Percentiles rank a stretch among this genome's conserved stretches.
phyloP scores from a whole-genome alignment of 352 stramenopile genomes.

The Plasmopara viticola region DNA sequence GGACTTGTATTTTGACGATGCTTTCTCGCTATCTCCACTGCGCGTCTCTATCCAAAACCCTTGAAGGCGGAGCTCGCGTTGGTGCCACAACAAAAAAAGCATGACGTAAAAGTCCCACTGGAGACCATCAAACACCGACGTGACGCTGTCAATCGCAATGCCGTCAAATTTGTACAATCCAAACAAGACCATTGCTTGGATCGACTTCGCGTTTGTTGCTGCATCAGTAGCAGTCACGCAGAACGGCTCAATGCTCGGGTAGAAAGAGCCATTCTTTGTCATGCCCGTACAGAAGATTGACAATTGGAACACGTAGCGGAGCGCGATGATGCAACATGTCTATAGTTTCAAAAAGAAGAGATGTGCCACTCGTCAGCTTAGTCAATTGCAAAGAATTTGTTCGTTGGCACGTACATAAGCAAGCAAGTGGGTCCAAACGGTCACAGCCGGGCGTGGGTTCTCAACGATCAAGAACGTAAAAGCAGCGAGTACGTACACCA shows the following conservation, averaged over 20 bases:
- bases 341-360: constrained; percentile 9
- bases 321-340: constrained; percentile 41
- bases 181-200: constrained; percentile 75
- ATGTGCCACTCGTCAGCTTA: neutral
- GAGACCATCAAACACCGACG: constrained; percentile 54
- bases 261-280: constrained; percentile 47
- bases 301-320: constrained; percentile 80
- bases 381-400: neutral
- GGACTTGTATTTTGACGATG: constrained; percentile 35
- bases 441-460: constrained; percentile 56
- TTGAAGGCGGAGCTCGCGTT: constrained; percentile 67
- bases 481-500: constrained; percentile 60
- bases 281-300: constrained; percentile 78
- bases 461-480: constrained; percentile 74
- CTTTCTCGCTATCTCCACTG: constrained; percentile 18
- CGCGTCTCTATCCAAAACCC: constrained; percentile 61
- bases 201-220: constrained; percentile 45
- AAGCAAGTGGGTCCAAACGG: constrained; percentile 65
- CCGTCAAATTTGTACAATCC: constrained; percentile 86
- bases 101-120: constrained; percentile 85
- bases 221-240: constrained; percentile 36
- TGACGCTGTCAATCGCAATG: constrained; percentile 41
- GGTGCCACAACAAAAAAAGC: constrained; percentile 72
- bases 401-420: constrained; percentile 61
- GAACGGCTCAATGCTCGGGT: constrained; percentile 75